Evolutionary conservation across 495 filamentous ascomycete genomes (phyloP).

Genomic region (Lophiotrema nucula): DNA sequence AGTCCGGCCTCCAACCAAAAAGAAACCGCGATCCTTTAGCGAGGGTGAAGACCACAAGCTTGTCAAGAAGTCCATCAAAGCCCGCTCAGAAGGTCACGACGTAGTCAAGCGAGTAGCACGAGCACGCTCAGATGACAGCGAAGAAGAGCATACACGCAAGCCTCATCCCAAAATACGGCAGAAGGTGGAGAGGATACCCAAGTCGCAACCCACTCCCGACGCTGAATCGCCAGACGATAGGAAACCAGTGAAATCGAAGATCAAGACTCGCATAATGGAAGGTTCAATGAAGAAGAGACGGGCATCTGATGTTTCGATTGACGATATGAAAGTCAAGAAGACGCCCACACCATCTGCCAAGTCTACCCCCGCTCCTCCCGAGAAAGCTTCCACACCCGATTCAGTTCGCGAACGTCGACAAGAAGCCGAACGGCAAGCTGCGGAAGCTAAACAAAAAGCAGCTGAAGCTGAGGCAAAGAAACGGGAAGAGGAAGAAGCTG

Average conservation of each 20-base stretch:
- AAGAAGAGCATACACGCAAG: conserved; percentile 10
- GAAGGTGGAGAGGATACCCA: conserved; percentile 3
- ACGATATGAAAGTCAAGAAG: conserved; percentile 26
- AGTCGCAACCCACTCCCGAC: conserved; percentile 22
- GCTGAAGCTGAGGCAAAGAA: conserved; percentile 23
- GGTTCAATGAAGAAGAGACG: conserved; percentile 17
- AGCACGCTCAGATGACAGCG: conserved; percentile 20
- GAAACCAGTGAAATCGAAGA: conserved; percentile 12
- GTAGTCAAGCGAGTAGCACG: conserved; percentile 1
- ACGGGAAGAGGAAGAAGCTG: conserved; percentile 25
- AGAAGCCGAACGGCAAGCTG: conserved; percentile 27
- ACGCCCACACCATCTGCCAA: conserved; percentile 23
- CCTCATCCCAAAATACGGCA: conserved; percentile 16
- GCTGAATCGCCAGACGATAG: conserved; percentile 28
- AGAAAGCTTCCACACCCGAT: conserved; percentile 24
- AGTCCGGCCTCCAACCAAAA: conserved; percentile 21
- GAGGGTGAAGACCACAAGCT: conserved; percentile 27
- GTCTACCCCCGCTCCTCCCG: conserved; percentile 25
- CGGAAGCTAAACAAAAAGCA: conserved; percentile 10
- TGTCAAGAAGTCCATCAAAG: conserved; percentile 21
- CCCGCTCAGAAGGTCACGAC: conserved; percentile 19
- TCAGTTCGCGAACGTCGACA: conserved; percentile 22
- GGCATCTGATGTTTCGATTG: conserved; percentile 13
- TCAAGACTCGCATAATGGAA: conserved; percentile 14
- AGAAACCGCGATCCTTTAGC: conserved; percentile 30